phyloP scores from a whole-genome alignment of 2,329 filamentous ascomycete species.

The Apiospora sp. region DNA sequence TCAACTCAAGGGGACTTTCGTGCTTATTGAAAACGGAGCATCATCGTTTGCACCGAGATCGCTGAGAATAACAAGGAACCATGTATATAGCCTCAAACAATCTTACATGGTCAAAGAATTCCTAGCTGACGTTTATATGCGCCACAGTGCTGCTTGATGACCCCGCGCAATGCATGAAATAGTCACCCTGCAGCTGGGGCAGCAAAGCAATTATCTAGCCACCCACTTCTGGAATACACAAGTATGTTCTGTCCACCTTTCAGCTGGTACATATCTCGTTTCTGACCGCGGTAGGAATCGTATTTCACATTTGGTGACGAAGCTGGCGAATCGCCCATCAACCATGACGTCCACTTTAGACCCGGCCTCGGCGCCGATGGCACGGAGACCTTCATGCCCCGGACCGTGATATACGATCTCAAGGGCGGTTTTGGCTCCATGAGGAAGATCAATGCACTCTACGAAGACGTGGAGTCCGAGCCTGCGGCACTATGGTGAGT shows the following conservation, averaged over 20 bases:
- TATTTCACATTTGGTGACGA: constrained; percentile 88
- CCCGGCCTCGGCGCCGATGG: constrained; percentile 84
- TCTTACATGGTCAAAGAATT: background rate
- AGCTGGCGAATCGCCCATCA: constrained; percentile 69
- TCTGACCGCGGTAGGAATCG: constrained; percentile 71
- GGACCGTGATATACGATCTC: constrained; percentile 92
- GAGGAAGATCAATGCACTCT: constrained; percentile 86
- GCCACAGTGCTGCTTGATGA: constrained; percentile 14
- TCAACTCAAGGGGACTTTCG: background rate
- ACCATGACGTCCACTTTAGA: constrained; percentile 90
- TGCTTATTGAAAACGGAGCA: background rate
- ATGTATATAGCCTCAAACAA: constrained; percentile 14
- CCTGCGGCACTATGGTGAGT: constrained; percentile 50
- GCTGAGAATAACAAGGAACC: background rate
- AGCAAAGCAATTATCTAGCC: constrained; percentile 90
- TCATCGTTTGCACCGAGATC: background rate
- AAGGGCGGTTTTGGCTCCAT: constrained; percentile 93
- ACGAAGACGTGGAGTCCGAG: constrained; percentile 62
- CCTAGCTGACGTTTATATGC: constrained; percentile 11
- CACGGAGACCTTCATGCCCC: constrained; percentile 88
- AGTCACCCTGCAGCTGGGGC: constrained; percentile 90
- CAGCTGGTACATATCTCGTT: background rate
- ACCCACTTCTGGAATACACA: constrained; percentile 99
- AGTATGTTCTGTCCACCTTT: constrained; percentile 51
- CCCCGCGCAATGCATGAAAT: constrained; percentile 82